These are phyloP conservation scores for Chaetomiaceae sp. DNA, from an alignment of 2,329 filamentous ascomycete genomes.

Conservation along the genomic window DNA sequence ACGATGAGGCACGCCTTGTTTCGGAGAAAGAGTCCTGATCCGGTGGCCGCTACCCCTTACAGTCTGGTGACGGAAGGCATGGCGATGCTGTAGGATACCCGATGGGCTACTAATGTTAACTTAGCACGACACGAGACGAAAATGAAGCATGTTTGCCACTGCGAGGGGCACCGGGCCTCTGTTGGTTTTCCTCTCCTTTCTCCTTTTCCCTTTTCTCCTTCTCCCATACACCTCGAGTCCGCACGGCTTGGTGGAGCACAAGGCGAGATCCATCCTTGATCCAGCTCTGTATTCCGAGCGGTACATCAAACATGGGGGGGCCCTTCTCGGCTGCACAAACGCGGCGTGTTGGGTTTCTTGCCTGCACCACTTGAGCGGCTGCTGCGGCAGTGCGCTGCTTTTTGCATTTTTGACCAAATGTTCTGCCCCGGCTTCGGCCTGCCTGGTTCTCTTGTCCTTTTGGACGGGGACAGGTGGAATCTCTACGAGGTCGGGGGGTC, in stretches of 20 bases:
- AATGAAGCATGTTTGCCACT: slow-evolving; percentile 11
- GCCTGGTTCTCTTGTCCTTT: slow-evolving; percentile 17
- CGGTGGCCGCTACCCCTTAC: too few species aligned
- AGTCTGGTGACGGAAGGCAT: too few species aligned
- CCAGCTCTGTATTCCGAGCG: slow-evolving; percentile 71
- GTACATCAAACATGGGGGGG: slow-evolving; percentile 46
- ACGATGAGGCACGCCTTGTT: too few species aligned
- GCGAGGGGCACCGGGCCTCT: neutral
- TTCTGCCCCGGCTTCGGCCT: slow-evolving; percentile 38
- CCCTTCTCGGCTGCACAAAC: neutral
- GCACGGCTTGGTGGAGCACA: slow-evolving; percentile 72
- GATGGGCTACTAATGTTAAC: slow-evolving; percentile 18
- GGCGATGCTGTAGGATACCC: slow-evolving; percentile 39
- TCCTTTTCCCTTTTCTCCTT: slow-evolving; percentile 5
- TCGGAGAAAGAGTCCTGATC: too few species aligned
- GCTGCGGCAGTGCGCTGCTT: slow-evolving; percentile 5
- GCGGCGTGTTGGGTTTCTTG: neutral
- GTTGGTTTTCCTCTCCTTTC: slow-evolving; percentile 3
- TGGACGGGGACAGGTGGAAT: neutral
- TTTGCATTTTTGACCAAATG: slow-evolving; percentile 37
- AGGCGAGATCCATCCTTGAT: slow-evolving; percentile 69
- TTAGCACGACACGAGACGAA: slow-evolving; percentile 14
- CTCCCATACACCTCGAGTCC: slow-evolving; percentile 34
- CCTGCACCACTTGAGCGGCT: slow-evolving; percentile 12
- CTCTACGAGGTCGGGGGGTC: slow-evolving; percentile 20